These are phyloP conservation scores for Botrytis fragariae DNA, from an alignment of 2,329 filamentous ascomycete genomes.

Conservation along the genomic window DNA sequence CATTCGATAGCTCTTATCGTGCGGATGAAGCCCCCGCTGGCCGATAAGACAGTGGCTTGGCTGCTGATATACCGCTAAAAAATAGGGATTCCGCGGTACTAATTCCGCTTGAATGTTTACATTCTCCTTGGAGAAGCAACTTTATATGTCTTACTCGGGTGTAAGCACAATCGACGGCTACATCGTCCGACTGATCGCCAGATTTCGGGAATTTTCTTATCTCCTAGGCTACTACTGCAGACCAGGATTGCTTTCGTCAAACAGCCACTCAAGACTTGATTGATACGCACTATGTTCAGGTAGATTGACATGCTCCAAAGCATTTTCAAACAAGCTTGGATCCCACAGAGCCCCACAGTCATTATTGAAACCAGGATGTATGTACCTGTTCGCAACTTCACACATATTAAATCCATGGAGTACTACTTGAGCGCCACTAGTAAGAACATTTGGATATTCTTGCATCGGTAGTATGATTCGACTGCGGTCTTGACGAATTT, in stretches of 20 bases:
- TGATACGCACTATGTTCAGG: neutral
- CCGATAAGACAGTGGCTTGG: neutral
- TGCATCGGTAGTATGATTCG: neutral
- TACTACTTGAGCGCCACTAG: neutral
- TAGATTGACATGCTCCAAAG: slow-evolving; percentile 3
- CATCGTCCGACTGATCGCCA: neutral
- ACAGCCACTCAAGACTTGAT: slow-evolving; percentile 11
- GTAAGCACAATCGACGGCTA: neutral
- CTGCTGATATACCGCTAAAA: neutral
- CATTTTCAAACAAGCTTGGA: slow-evolving; percentile 2
- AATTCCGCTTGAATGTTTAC: neutral
- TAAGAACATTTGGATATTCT: no score
- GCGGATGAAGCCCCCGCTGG: neutral
- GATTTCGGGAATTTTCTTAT: neutral
- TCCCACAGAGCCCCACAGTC: neutral
- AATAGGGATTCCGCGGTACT: neutral
- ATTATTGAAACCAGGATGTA: neutral
- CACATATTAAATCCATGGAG: no score
- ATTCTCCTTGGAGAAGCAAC: neutral
- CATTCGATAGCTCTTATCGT: neutral
- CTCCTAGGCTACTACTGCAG: neutral
- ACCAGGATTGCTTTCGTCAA: neutral
- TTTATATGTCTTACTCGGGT: neutral
- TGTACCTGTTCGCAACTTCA: neutral
- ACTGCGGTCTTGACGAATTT: neutral